Conservation (phyloP, 371 early-diverging fungal species). For the Mortierella sp. region DNA sequence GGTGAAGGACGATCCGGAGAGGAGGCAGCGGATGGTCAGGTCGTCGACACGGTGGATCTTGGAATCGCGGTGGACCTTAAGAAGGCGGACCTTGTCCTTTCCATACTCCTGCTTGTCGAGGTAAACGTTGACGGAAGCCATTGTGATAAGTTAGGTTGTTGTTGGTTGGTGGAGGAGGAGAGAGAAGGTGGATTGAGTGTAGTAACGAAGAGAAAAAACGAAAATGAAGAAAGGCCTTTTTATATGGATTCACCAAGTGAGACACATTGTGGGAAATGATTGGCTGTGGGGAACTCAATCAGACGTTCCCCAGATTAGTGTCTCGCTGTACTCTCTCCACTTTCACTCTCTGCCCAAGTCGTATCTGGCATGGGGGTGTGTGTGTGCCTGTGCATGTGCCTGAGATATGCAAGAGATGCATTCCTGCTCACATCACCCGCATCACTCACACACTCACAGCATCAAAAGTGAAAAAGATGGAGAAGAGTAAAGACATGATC, state of each 20-base stretch:
- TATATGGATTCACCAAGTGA: neutral
- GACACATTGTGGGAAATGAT: neutral
- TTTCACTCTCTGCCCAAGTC: too few relatives aligned
- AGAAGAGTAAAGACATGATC: neutral
- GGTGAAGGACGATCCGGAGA: constrained; percentile 80
- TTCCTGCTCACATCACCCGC: neutral
- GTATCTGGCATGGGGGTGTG: too few relatives aligned
- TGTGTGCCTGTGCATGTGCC: too few relatives aligned
- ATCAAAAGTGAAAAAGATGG: neutral
- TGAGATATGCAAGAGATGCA: neutral
- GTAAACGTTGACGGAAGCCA: constrained; percentile 49
- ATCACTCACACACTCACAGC: neutral
- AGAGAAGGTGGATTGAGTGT: constrained; percentile 6
- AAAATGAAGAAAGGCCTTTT: neutral
- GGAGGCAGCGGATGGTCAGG: constrained; percentile 79
- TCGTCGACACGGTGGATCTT: constrained; percentile 81
- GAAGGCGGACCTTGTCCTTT: constrained; percentile 84
- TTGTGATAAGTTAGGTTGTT: constrained; percentile 7
- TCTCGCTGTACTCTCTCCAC: too few relatives aligned
- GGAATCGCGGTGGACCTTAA: constrained; percentile 79
- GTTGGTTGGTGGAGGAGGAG: constrained; percentile 8
- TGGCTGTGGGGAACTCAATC: neutral
- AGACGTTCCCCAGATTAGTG: constrained; percentile 4
- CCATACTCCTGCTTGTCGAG: constrained; percentile 66
- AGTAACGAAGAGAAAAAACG: neutral